Conservation (phyloP, 1,284 basidiomycete genomes). For the Cryptococcus neoformans region DNA sequence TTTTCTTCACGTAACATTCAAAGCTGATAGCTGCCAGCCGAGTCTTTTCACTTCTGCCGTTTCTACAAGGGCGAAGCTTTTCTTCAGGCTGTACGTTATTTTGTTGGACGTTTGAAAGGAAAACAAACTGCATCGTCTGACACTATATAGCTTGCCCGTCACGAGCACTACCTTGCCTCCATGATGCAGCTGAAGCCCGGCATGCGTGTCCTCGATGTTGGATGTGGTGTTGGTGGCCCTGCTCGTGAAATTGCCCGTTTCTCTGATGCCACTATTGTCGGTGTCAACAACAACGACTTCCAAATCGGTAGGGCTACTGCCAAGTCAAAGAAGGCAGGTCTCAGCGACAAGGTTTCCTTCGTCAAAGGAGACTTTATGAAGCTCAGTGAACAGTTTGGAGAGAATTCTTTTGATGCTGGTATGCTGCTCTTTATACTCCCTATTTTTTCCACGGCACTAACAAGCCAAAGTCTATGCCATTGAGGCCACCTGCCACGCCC, state of each 20-base stretch:
- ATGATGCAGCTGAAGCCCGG: constrained; percentile 79
- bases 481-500: constrained; percentile 96
- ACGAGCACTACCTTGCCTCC: constrained; percentile 95
- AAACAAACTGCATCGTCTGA: no score
- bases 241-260: constrained; percentile 94
- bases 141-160: constrained; percentile 68
- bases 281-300: constrained; percentile 97
- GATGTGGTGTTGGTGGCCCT: constrained; percentile 96
- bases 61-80: constrained; percentile 97
- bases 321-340: constrained; percentile 76
- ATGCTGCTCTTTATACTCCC: constrained; percentile 27
- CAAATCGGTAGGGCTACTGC: constrained; percentile 81
- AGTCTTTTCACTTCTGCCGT: constrained; percentile 97
- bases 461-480: constrained; percentile 79
- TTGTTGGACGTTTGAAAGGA: constrained; percentile 10
- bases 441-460: constrained; percentile 1
- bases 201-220: constrained; percentile 96
- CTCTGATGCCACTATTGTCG: constrained; percentile 79
- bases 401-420: constrained; percentile 93
- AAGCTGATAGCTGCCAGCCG: constrained; percentile 45
- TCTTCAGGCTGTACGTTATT: constrained; percentile 53
- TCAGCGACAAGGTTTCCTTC: constrained; percentile 74
- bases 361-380: constrained; percentile 97
- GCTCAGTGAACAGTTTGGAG: constrained; percentile 85
- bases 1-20: background rate